Base-by-base conservation (phyloP, 2,329 filamentous ascomycete species). In the Colletotrichum sp. region DNA sequence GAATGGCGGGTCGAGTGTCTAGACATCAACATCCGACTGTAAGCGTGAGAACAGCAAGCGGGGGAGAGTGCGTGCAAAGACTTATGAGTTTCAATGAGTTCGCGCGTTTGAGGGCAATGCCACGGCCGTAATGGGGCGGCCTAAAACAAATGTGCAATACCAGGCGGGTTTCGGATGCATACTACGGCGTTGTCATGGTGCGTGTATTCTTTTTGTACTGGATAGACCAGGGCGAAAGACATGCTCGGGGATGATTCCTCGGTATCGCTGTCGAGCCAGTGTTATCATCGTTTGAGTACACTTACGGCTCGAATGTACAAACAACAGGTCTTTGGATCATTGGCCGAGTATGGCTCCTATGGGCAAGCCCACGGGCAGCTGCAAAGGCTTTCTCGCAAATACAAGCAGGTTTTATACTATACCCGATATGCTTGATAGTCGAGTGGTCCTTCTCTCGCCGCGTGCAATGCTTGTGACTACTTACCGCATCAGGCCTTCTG, bases 1-100 rank as follows among this genome's bases (percentile, higher is more conserved):
- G 96, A 98, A 84, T 98, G 96, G 95, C 92, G 94, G 80, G 91
- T 99, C 78, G 95, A 96, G 73, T 98, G 96, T 84, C 90, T 99
- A 85, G 96, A 98, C 84, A 91, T 99, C 34, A 93, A 96, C 80
- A 92, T 99, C 69, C 89, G 95, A 78, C 86, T 98, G 78, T 97
- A 81, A 88, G 55, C 9, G 30, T n/a, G 3, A 15, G n/a, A 9
- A 15, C 8, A 13, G 19, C 27, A 22, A 11, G 32, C n/a, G 16
- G 25, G 3, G 12, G 32, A 9, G 19, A 19, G 69, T 34, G 22
- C 34, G 63, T 61, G 16, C 36, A 66, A n/a, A 34, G 29, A 32
- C 44, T 71, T 25, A 75, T 52, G 66, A 65, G 15, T 69, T 52
- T 65, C 34, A 44, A 74, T 16, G 29, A 55, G 29, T 13, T 69